These are phyloP conservation scores for Neoarthrinium moseri DNA, from an alignment of 2,329 filamentous ascomycete genomes.

Conservation along the genomic window DNA sequence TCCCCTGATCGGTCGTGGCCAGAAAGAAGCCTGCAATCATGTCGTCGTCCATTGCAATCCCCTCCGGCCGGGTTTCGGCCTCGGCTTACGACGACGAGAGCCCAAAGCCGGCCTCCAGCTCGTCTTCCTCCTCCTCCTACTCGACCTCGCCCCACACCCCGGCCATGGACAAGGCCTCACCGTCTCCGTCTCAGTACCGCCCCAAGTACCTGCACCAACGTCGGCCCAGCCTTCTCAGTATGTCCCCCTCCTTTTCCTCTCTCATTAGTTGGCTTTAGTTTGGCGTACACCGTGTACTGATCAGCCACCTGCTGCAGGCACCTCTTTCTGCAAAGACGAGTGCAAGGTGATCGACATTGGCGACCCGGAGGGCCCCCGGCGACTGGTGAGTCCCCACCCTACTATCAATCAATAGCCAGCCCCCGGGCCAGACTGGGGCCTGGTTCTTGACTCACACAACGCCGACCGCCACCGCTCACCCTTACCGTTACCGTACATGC, in stretches of 20 bases:
- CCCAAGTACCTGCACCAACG: constrained; percentile 49
- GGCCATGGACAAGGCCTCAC: constrained; percentile 36
- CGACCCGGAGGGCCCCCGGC: constrained; percentile 68
- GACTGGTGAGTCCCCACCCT: constrained; percentile 55
- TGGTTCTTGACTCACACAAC: too few relatives aligned
- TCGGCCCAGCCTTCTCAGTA: constrained; percentile 63
- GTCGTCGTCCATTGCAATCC: constrained; percentile 72
- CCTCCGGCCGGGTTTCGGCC: constrained; percentile 39
- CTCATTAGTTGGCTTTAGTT: constrained; percentile 10
- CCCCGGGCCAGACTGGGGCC: not conserved
- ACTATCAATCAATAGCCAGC: not conserved
- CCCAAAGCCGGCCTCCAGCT: constrained; percentile 46
- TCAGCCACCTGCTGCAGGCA: constrained; percentile 47
- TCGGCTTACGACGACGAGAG: constrained; percentile 36
- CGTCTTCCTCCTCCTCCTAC: constrained; percentile 57
- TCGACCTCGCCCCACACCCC: constrained; percentile 55
- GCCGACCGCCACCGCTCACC: too few relatives aligned
- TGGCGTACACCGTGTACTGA: constrained; percentile 14
- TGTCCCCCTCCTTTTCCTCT: constrained; percentile 18
- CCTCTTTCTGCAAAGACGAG: constrained; percentile 70
- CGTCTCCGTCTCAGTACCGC: constrained; percentile 38
- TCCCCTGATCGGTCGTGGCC: constrained; percentile 6
- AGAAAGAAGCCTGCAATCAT: too few relatives aligned
- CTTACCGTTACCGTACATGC: too few relatives aligned
- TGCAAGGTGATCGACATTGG: constrained; percentile 81